Base-by-base conservation (phyloP, 257 asterid genomes). In the Oldenlandia corymbosa region DNA sequence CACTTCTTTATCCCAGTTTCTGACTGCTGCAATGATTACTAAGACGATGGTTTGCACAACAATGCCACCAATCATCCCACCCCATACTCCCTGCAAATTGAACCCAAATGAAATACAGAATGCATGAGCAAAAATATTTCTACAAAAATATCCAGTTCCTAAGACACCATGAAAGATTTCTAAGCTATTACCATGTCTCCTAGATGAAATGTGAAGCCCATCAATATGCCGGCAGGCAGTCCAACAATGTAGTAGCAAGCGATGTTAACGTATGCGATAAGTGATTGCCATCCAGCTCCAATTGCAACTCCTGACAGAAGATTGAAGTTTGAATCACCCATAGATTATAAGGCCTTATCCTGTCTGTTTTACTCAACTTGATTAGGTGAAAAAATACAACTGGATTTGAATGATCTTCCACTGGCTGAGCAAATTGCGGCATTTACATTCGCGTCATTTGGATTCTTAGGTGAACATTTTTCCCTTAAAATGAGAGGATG, bases 261-360 rank as follows among this genome's bases (percentile, higher is more conserved):
- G 41, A 90, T 71, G 75, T 90, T 90, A 60, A 87, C 68, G 64
- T 80, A 87, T 9, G 95, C 97, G 41, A 90, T 85, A 57, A 85
- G 26, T 21, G 88, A 63, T 68, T 90, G 97, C 97, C 97, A 90
- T 71, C 97, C 97, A 63, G 97, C 95, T 73, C 97, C 97, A 62
- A 90, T 85, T 17, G 95, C 97, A 62, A 90, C 97, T 70, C 97
- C 97, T 87, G 68, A 31, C 31, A 23, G 31, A 45, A 17, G 21
- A 45, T 14, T 12, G 1, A 43, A 43, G n/a, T 43, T 34, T 43
- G 2, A 43, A 43, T 1, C 48, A 43, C 12, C 3, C 2, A 43
- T 43, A 1, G 2, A 43, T 43, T 4, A 34, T 4, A 34, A 34
- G n/a, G n/a, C n/a, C n/a, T n/a, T n/a, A n/a, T n/a, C n/a, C n/a